Conservation (phyloP, 495 filamentous ascomycete genomes). For the Aspergillus sparsus region DNA sequence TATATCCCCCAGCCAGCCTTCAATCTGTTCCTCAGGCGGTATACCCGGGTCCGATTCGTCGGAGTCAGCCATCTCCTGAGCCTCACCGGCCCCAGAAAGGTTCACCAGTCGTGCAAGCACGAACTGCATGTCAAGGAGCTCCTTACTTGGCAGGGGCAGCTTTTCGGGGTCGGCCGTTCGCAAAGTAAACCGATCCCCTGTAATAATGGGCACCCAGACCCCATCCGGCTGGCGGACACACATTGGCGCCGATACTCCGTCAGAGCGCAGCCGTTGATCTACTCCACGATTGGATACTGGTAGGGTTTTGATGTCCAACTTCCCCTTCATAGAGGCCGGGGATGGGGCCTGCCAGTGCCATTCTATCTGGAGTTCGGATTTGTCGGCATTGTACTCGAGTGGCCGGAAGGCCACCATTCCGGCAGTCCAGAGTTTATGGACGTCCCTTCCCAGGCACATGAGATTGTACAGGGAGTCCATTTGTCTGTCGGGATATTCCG, state of each 20-base stretch:
- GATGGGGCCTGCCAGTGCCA: conserved; percentile 3
- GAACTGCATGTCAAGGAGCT: conserved; percentile 17
- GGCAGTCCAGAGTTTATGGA: background rate
- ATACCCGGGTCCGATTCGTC: conserved; percentile 1
- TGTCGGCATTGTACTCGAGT: conserved; percentile 2
- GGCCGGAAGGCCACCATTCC: conserved; percentile 2
- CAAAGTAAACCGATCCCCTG: background rate
- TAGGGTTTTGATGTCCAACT: background rate
- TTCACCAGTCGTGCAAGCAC: conserved; percentile 7
- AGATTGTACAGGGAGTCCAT: background rate
- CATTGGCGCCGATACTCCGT: background rate
- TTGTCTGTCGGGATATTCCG: background rate
- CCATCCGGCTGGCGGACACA: background rate
- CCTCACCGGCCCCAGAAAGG: conserved; percentile 15
- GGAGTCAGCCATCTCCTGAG: conserved; percentile 1
- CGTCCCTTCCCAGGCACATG: background rate
- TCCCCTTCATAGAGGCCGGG: background rate
- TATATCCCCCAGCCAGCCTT: conserved; percentile 1
- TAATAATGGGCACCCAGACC: background rate
- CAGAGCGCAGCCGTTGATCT: background rate
- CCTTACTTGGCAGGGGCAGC: conserved; percentile 7
- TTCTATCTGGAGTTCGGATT: background rate
- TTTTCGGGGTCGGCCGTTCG: background rate
- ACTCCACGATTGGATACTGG: background rate
- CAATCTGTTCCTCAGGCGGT: background rate